Percentiles rank a stretch among this genome's conserved stretches.
Conservation (phyloP, 2,329 filamentous ascomycete species). For the Capronia americana region DNA sequence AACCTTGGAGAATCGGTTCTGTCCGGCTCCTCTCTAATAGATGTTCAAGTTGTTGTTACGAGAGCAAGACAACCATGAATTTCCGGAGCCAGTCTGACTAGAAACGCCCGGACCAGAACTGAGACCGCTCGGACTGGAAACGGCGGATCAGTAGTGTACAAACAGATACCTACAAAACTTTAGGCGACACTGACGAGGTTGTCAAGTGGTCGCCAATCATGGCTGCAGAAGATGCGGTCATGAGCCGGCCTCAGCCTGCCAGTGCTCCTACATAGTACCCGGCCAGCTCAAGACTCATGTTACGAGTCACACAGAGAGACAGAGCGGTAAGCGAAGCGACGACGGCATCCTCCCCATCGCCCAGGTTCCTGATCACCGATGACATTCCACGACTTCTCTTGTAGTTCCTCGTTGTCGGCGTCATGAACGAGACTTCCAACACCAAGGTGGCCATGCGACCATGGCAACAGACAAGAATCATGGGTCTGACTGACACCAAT, state of each 20-base stretch:
- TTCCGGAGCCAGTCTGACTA: background rate
- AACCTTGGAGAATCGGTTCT: conserved; percentile 11
- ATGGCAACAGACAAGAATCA: background rate
- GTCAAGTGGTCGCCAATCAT: conserved; percentile 11
- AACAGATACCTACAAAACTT: background rate
- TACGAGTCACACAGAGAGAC: conserved; percentile 2
- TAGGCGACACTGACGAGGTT: background rate
- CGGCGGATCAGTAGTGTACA: background rate
- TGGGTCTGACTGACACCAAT: background rate
- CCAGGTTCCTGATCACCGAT: background rate
- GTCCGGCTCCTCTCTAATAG: conserved; percentile 2
- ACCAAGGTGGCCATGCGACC: background rate
- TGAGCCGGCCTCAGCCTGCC: conserved; percentile 15
- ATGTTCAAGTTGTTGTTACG: conserved; percentile 2
- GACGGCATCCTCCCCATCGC: background rate
- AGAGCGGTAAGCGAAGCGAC: background rate
- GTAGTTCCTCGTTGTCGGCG: background rate
- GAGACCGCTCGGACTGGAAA: background rate
- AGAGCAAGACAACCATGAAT: background rate
- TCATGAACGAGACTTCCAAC: background rate
- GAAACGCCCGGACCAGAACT: background rate
- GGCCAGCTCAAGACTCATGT: background rate
- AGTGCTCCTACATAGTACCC: background rate
- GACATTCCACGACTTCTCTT: background rate
- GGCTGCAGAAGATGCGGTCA: conserved; percentile 9